A percentile compares a stretch with the other conserved stretches of the same genome.
Conservation (phyloP, 2,329 filamentous ascomycete genomes). For the Fusarium bactridioides region DNA sequence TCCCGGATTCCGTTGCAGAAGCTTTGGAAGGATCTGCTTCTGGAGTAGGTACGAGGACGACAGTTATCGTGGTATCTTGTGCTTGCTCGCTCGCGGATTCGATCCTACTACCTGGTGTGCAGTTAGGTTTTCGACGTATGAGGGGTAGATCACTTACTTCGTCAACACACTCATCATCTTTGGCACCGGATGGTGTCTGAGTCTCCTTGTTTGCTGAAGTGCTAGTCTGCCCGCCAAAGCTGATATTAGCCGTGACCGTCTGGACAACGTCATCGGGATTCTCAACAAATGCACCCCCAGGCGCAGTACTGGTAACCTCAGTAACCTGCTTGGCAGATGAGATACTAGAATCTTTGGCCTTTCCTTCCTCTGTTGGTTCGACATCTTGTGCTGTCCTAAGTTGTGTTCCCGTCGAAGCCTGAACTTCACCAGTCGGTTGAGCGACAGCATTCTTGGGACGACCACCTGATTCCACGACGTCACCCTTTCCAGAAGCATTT, state of each 20-base stretch:
- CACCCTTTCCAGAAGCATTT: not conserved
- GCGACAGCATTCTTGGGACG: not conserved
- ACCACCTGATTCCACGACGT: not conserved
- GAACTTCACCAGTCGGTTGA: not conserved
- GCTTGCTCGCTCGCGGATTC: not conserved
- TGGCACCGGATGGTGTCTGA: not conserved
- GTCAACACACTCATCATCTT: conserved; percentile 6
- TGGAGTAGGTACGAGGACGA: not conserved
- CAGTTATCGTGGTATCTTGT: not conserved
- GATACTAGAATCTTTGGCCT: not conserved
- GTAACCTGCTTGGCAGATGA: not conserved
- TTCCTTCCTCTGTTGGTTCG: not conserved
- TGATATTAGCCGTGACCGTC: not conserved
- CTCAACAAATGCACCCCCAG: conserved; percentile 23
- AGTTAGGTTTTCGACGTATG: conserved; percentile 39
- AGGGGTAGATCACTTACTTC: conserved; percentile 39
- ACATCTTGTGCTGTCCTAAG: not conserved
- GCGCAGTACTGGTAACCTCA: not conserved
- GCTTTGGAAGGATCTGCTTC: not conserved
- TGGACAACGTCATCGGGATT: not conserved
- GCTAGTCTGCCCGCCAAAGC: not conserved
- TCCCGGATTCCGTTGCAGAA: not conserved
- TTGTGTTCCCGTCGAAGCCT: not conserved
- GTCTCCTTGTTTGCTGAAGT: not conserved
- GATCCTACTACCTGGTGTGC: conserved; percentile 33